Conservation (phyloP, 371 early-diverging fungal species). For the Polyrhizophydium stewartii region DNA sequence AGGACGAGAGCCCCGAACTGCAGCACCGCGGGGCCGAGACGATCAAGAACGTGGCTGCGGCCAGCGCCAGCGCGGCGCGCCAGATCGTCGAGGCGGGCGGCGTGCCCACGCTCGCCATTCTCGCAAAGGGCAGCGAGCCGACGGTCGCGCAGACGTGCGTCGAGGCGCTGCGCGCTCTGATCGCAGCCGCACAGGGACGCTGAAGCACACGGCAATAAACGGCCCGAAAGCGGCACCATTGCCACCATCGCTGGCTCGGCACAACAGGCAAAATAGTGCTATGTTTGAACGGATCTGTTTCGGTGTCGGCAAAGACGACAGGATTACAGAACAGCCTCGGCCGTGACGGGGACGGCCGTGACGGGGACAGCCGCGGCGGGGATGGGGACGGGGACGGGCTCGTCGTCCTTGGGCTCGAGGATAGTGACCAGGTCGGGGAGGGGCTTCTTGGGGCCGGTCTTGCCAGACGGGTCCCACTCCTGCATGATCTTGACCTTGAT, state of each 20-base stretch:
- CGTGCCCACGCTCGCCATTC: conserved; percentile 52
- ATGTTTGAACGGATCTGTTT: no score
- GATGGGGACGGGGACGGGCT: conserved; percentile 50
- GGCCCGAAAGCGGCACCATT: no score
- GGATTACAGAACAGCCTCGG: no score
- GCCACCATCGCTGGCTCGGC: no score
- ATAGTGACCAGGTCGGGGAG: conserved; percentile 98
- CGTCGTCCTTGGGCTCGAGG: conserved; percentile 86
- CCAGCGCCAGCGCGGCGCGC: conserved; percentile 18
- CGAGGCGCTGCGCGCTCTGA: conserved; percentile 12
- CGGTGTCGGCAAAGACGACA: no score
- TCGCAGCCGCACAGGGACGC: no score
- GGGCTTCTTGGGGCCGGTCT: conserved; percentile 92
- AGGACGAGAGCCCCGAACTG: conserved; percentile 46
- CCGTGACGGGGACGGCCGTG: conserved; percentile 1
- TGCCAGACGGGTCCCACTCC: conserved; percentile 95
- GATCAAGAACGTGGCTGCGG: conserved; percentile 53
- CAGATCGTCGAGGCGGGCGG: conserved; percentile 49
- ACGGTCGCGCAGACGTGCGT: conserved; percentile 17
- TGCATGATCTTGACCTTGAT: conserved; percentile 99
- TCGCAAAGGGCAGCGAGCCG: conserved; percentile 22
- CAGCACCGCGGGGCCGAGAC: conserved; percentile 58
- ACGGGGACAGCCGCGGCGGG: conserved; percentile 67
- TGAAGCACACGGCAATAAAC: no score
- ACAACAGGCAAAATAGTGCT: no score